Evolutionary conservation across 257 asterid genomes (phyloP).

Genomic region (Pogostemon cablin): DNA sequence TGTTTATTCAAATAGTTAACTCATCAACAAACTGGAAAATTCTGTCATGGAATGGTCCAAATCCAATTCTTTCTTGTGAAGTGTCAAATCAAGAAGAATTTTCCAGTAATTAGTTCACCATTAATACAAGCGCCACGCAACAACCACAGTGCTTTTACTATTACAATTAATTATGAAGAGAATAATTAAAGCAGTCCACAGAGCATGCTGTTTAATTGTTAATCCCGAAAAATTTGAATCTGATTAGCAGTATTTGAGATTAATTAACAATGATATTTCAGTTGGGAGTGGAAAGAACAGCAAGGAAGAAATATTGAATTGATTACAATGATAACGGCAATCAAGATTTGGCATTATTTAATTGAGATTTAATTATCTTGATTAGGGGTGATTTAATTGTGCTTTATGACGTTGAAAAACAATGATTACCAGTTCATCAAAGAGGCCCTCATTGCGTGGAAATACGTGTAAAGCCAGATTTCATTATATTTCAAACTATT

Average conservation of each 20-base stretch:
- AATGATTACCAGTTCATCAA: constrained; percentile 51
- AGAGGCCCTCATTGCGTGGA: constrained; percentile 39
- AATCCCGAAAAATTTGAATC: constrained; percentile 36
- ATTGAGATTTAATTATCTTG: constrained; percentile 37
- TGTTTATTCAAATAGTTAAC: constrained; percentile 27
- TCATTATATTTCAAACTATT: not conserved
- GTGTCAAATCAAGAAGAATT: constrained; percentile 39
- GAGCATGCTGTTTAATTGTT: constrained; percentile 11
- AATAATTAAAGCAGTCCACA: constrained; percentile 26
- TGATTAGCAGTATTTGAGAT: not conserved
- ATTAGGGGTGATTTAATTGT: constrained; percentile 31
- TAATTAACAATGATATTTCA: constrained; percentile 18
- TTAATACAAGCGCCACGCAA: constrained; percentile 30
- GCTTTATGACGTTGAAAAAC: constrained; percentile 39
- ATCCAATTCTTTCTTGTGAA: constrained; percentile 36
- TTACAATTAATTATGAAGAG: constrained; percentile 10
- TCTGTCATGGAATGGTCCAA: constrained; percentile 34
- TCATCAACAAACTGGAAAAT: constrained; percentile 23
- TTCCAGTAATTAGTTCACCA: constrained; percentile 6
- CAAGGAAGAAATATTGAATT: not conserved
- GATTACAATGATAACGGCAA: constrained; percentile 41
- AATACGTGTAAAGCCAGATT: constrained; percentile 49
- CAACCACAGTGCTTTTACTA: not conserved
- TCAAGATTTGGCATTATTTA: constrained; percentile 37
- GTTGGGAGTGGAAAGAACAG: constrained; percentile 30